Evolutionary conservation across 768 basidiomycete species (phyloP), one percentile per base, ranked within the genome.

Genomic region (Lepiota brunneoincarnata): DNA sequence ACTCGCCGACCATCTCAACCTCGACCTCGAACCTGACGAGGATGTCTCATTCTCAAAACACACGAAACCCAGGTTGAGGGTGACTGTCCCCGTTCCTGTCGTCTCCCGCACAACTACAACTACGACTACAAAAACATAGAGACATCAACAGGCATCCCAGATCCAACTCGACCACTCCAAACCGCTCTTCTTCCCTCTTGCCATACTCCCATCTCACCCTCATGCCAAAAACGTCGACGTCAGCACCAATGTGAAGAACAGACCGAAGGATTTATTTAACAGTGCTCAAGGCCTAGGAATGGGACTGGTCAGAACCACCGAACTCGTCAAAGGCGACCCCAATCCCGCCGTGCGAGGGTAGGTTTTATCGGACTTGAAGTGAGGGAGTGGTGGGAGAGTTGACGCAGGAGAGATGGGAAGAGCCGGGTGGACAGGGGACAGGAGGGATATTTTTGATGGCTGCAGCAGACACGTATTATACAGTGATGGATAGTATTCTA

Each of bases 361-460:
- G 66, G 48, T 82, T 87, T 62, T 76, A 70, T 56, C 67, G 80
- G 37, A 80, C 79, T 2, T n/a, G 82, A 84, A 61, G 87, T 90
- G 34, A 75, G 79, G 45, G 75, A 75, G 58, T 69, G 75, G 49
- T 92, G 91, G 89, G 90, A 92, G n/a, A 83, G 49, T 67, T 92
- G 66, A 92, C 91, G 49, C 73, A 69, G 56, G 87, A 82, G 91
- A 92, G 63, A 90, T 89, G 11, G 78, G 81, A 43, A 90, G 90
- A 69, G 73, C 80, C 21, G 77, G 75, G 58, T 70, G 79, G 59
- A 71, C 84, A 55, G 77, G 80, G 59, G 77, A 70, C 20, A 79
- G 75, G 4, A 77, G 71, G 9, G 74, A 62, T 4, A 28, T 4
- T 28, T 28, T 28, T 28, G 26, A 28, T 28, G 26, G 7, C 4